A percentile compares a stretch with the other conserved stretches of the same genome.
These are phyloP conservation scores for Globisporangium polare DNA, from an alignment of 352 stramenopile species.

Conservation along the genomic window DNA sequence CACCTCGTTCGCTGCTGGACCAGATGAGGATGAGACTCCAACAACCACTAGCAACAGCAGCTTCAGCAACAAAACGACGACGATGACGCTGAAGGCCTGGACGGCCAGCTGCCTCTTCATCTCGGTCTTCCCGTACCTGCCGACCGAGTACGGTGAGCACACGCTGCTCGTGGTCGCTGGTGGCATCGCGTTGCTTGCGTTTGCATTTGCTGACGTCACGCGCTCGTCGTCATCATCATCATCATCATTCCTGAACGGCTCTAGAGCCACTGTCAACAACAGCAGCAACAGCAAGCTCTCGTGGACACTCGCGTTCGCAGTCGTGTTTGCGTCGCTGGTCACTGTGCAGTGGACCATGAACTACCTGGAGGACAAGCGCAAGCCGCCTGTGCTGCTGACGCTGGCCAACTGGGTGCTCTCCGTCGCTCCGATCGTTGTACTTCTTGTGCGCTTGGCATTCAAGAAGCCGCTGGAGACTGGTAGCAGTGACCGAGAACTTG, in stretches of 20 bases:
- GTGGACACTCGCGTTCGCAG: slow-evolving; percentile 11
- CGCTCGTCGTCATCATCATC: neutral
- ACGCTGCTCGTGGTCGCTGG: slow-evolving; percentile 56
- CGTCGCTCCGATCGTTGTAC: slow-evolving; percentile 30
- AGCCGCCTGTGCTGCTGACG: slow-evolving; percentile 46
- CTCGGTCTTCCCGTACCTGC: slow-evolving; percentile 68
- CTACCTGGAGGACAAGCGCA: slow-evolving; percentile 44
- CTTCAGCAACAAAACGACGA: neutral
- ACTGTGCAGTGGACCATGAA: slow-evolving; percentile 49
- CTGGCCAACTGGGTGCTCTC: slow-evolving; percentile 53
- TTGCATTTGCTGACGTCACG: slow-evolving; percentile 1
- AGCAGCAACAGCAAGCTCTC: neutral
- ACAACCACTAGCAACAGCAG: neutral
- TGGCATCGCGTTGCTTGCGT: slow-evolving; percentile 24
- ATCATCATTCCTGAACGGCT: neutral
- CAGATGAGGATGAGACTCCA: neutral
- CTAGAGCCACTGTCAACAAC: neutral
- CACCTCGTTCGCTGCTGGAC: slow-evolving; percentile 5
- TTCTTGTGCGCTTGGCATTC: slow-evolving; percentile 23
- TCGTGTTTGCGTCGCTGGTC: slow-evolving; percentile 34
- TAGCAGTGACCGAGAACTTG: neutral
- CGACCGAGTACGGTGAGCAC: slow-evolving; percentile 70
- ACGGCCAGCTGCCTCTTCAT: slow-evolving; percentile 48
- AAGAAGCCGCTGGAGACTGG: neutral
- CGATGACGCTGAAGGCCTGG: slow-evolving; percentile 27